Conservation (phyloP, 1,284 basidiomycete genomes). For the Anthracocystis walkeri region DNA sequence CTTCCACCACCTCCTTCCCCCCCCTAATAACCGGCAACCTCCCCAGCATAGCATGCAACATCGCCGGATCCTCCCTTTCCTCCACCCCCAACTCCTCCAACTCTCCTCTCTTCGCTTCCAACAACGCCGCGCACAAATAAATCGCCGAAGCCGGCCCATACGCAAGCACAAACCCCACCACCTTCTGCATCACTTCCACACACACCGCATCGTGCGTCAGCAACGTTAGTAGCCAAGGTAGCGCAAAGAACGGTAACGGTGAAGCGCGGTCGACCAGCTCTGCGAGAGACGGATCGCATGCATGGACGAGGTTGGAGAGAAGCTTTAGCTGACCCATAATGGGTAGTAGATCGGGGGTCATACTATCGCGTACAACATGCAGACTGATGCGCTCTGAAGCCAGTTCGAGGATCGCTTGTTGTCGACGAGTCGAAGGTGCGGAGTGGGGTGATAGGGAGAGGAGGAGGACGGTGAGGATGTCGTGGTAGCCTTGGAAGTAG, state of each 20-base stretch:
- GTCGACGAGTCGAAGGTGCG: not conserved
- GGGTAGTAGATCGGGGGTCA: constrained; percentile 85
- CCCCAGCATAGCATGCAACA: constrained; percentile 50
- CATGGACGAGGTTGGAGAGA: constrained; percentile 76
- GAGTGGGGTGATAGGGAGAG: constrained; percentile 75
- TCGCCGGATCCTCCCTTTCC: constrained; percentile 46
- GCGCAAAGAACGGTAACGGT: constrained; percentile 84
- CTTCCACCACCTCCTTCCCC: not conserved
- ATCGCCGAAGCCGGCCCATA: constrained; percentile 83
- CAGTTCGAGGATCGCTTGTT: constrained; percentile 24
- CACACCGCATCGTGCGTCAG: constrained; percentile 87
- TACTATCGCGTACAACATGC: constrained; percentile 85
- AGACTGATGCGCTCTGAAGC: constrained; percentile 77
- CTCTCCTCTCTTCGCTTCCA: constrained; percentile 25
- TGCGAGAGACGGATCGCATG: constrained; percentile 80
- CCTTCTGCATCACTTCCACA: constrained; percentile 77
- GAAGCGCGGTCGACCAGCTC: constrained; percentile 76
- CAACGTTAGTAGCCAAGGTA: constrained; percentile 88
- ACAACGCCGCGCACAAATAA: constrained; percentile 81
- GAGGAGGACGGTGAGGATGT: constrained; percentile 86
- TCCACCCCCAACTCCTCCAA: constrained; percentile 26
- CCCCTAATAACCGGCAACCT: constrained; percentile 25
- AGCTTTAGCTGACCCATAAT: constrained; percentile 84
- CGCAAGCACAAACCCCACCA: constrained; percentile 87
- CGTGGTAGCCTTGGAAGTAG: constrained; percentile 92